Percentiles rank a stretch among this genome's conserved stretches.
phyloP scores from a whole-genome alignment of 129 eudicot genomes.

The Kitagawia praeruptora region DNA sequence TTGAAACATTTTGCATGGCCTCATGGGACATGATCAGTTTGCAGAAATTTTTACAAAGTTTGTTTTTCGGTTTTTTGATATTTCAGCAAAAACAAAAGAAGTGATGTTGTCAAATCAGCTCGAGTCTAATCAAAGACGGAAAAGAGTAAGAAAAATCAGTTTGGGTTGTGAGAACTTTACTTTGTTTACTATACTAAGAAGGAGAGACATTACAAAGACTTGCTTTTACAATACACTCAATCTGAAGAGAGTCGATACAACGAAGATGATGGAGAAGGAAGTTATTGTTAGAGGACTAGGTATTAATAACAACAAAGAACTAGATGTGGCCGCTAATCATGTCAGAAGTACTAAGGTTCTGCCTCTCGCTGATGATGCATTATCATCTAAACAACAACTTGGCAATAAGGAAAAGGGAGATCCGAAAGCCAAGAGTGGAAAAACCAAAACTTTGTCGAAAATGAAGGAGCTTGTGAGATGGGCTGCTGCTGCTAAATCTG shows the following conservation, averaged over 20 bases:
- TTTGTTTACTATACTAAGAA: conserved; percentile 7
- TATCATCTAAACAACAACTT: conserved; percentile 29
- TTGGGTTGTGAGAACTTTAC: conserved; percentile 17
- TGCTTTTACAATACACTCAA: conserved; percentile 20
- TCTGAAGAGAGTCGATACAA: conserved; percentile 18
- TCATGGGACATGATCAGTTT: background rate
- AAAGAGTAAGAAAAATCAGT: conserved; percentile 12
- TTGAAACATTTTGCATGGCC: background rate
- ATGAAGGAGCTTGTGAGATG: conserved; percentile 73
- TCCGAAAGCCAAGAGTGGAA: conserved; percentile 33
- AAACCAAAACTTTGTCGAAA: conserved; percentile 42
- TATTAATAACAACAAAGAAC: conserved; percentile 13
- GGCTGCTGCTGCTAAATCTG: conserved; percentile 45
- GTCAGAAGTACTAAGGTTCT: conserved; percentile 63
- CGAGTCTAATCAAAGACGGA: conserved; percentile 12
- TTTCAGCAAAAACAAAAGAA: conserved; percentile 20
- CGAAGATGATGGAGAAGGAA: conserved; percentile 82
- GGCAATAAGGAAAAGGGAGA: conserved; percentile 21
- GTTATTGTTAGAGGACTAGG: conserved; percentile 12
- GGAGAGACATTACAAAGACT: conserved; percentile 25
- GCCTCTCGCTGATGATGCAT: conserved; percentile 49
- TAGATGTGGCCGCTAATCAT: conserved; percentile 4
- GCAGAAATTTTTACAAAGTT: background rate
- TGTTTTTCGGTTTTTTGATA: background rate
- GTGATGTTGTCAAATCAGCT: background rate